phyloP scores from a whole-genome alignment of 2,329 filamentous ascomycete species.

The Cladophialophora carrionii region DNA sequence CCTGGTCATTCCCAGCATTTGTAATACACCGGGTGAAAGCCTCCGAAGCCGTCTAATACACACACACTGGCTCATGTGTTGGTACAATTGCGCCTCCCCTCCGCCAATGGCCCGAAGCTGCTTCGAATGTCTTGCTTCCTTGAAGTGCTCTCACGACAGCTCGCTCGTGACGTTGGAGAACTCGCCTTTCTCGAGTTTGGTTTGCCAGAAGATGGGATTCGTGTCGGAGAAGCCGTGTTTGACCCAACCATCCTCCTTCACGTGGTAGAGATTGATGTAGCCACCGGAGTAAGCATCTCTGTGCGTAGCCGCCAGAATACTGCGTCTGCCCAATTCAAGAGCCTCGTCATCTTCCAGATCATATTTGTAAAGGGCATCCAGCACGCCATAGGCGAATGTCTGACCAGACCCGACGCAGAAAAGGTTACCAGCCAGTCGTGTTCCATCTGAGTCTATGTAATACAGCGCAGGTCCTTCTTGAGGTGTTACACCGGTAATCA shows the following conservation, averaged over 20 bases:
- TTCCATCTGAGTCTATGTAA: conserved; percentile 98
- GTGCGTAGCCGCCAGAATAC: conserved; percentile 94
- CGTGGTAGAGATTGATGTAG: conserved; percentile 98
- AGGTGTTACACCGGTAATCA: conserved; percentile 95
- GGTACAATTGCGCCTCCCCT: conserved; percentile 22
- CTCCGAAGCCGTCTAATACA: conserved; percentile 23
- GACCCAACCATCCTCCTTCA: conserved; percentile 98
- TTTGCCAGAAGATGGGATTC: conserved; percentile 99
- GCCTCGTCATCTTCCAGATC: conserved; percentile 86
- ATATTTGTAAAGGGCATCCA: conserved; percentile 93
- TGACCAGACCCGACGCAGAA: conserved; percentile 98
- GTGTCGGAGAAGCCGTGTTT: conserved; percentile 98
- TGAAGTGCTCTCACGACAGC: conserved; percentile 18
- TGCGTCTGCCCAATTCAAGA: conserved; percentile 84
- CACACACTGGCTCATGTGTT: conserved; percentile 30
- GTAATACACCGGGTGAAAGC: conserved; percentile 21
- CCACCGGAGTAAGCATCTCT: conserved; percentile 98
- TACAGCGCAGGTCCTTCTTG: conserved; percentile 96
- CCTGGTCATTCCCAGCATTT: conserved; percentile 18
- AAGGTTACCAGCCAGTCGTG: conserved; percentile 85
- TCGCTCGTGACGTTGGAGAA: conserved; percentile 83
- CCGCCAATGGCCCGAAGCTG: conserved; percentile 11
- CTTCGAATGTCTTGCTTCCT: conserved; percentile 9
- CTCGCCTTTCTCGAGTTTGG: conserved; percentile 97
- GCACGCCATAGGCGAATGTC: conserved; percentile 97